Evolutionary conservation across 768 basidiomycete species (phyloP).

Genomic region (Gloeostereum incarnatum): DNA sequence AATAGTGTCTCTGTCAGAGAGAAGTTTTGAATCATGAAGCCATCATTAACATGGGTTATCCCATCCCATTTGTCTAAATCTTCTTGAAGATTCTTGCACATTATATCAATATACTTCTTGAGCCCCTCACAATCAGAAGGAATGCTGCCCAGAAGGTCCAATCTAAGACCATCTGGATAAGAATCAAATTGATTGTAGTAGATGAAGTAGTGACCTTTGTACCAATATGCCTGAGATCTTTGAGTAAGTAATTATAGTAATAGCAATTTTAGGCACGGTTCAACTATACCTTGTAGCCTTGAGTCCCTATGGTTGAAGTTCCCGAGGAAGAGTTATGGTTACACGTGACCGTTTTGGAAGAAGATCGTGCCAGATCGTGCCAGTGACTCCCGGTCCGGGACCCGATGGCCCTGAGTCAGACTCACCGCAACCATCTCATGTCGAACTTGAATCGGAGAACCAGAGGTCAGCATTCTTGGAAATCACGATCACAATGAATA

Average conservation of each 20-base stretch:
- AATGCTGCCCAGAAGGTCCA: slow-evolving; percentile 11
- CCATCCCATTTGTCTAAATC: background rate
- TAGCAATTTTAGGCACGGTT: too few species aligned
- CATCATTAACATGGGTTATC: background rate
- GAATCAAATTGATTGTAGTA: slow-evolving; percentile 12
- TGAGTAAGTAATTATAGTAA: too few species aligned
- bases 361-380: too few species aligned
- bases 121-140: slow-evolving; percentile 9
- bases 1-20: slow-evolving; percentile 10
- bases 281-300: too few species aligned
- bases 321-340: too few species aligned
- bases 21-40: background rate
- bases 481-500: slow-evolving; percentile 45
- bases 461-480: slow-evolving; percentile 48
- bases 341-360: too few species aligned
- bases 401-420: too few species aligned
- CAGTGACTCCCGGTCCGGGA: too few species aligned
- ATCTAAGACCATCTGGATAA: slow-evolving; percentile 14
- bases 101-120: slow-evolving; percentile 2
- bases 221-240: too few species aligned
- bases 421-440: too few species aligned
- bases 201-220: slow-evolving; percentile 13
- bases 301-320: too few species aligned
- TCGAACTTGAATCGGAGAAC: slow-evolving; percentile 34
- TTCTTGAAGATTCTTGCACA: slow-evolving; percentile 7